A percentile compares a stretch with the other conserved stretches of the same genome.
These are phyloP conservation scores for Tolypocladium tundrense DNA, from an alignment of 2,329 filamentous ascomycete species.

Conservation along the genomic window DNA sequence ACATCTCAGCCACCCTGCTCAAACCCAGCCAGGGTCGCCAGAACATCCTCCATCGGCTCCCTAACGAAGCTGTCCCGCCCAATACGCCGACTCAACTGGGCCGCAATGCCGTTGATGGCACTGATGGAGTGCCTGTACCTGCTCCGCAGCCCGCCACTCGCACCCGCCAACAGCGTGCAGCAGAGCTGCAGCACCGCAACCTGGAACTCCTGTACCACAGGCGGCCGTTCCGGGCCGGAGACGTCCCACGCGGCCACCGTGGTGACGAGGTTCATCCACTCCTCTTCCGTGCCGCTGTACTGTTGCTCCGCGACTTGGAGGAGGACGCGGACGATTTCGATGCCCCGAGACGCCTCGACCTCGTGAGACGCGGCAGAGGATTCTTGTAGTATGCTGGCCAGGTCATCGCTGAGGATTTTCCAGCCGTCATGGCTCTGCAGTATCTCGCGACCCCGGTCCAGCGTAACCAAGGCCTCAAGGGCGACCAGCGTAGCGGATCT, in stretches of 20 bases:
- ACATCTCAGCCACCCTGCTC: neutral
- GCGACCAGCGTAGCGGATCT: constrained; percentile 47
- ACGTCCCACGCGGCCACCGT: constrained; percentile 37
- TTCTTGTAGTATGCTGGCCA: constrained; percentile 31
- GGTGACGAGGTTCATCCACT: constrained; percentile 48
- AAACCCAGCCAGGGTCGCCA: constrained; percentile 16
- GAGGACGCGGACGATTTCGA: constrained; percentile 46
- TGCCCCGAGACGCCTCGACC: constrained; percentile 31
- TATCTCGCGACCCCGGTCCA: constrained; percentile 33
- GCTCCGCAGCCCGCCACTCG: constrained; percentile 33
- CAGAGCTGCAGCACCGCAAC: constrained; percentile 46
- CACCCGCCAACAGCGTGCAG: constrained; percentile 36
- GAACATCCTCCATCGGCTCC: constrained; percentile 36
- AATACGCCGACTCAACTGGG: constrained; percentile 25
- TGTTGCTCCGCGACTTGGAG: constrained; percentile 40
- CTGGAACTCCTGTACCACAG: constrained; percentile 35
- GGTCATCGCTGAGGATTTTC: constrained; percentile 38
- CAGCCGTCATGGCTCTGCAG: constrained; percentile 45
- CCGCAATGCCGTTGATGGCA: constrained; percentile 38
- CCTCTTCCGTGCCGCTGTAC: constrained; percentile 32
- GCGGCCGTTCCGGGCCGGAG: constrained; percentile 16
- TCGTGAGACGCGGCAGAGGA: constrained; percentile 14
- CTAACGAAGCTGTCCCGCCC: constrained; percentile 20
- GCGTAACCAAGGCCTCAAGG: constrained; percentile 45
- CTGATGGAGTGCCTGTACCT: constrained; percentile 41